Base-by-base conservation (phyloP, 768 basidiomycete genomes). In the Lepiota brunneoincarnata region DNA sequence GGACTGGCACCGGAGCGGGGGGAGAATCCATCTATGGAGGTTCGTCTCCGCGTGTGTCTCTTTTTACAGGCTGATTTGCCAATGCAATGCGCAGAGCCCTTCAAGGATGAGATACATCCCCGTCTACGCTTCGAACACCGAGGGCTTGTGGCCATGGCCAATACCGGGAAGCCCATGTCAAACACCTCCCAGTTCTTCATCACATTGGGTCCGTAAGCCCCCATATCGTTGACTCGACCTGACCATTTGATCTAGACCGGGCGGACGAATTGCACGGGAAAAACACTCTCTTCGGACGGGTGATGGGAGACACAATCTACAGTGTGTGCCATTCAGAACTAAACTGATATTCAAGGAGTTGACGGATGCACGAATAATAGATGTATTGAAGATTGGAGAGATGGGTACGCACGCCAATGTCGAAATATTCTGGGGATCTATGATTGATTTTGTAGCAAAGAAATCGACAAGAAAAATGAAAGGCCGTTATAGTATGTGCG, bases 11-110 rank as follows among this genome's bases (percentile, higher is more conserved):
- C 0, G 97, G 97, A 2, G 84, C 72, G 0, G 93, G 94, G 6
- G 95, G 97, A 59, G 96, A 98, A 66, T 95, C 93, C 1, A 91
- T 97, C 67, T 98, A 91, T 61, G 96, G 96, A 68, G 93, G 93
- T 77, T 39, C 11, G 74, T 24, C 26, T 6, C 17, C 20, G 31
- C 23, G 12, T 2, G 12, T 12, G 17, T n/a, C 18, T 15, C 28
- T 11, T n/a, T n/a, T n/a, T 10, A 6, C 26, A 20, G 20, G 43
- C 37, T 24, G 18, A 10, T 6, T 15, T 18, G 47, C 20, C 44
- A 20, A 34, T 34, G 4, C 28, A 21, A 38, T 34, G n/a, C 37
- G 17, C 61, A 91, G 94, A 95, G 62, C 91, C 87, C 2, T 97
- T 97, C 59, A 89, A 93, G 66, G 93, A 97, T 71, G 95, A 98